phyloP scores from a whole-genome alignment of 441 rosid species.

The Kokia cookei region DNA sequence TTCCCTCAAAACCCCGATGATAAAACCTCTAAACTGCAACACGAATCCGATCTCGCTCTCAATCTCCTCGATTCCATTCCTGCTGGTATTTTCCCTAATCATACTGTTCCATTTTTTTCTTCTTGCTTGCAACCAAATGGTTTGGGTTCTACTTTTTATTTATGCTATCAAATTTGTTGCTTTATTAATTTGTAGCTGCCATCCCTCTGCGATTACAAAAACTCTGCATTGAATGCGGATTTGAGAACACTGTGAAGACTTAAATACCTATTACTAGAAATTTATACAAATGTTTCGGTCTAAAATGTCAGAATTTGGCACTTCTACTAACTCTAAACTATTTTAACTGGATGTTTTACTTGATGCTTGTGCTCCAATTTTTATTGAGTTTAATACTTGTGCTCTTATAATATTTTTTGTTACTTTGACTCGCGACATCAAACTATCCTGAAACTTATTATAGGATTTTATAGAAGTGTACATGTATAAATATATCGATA shows the following conservation, averaged over 20 bases:
- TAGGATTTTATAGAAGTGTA: no score
- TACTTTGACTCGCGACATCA: no score
- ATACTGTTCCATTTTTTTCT: not conserved
- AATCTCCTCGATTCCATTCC: constrained; percentile 57
- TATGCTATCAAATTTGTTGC: not conserved
- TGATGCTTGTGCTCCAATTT: not conserved
- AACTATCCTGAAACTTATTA: no score
- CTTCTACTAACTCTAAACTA: not conserved
- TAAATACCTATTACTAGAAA: not conserved
- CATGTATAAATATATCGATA: no score
- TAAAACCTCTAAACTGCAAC: constrained; percentile 38
- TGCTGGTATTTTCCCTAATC: constrained; percentile 28
- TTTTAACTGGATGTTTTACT: not conserved
- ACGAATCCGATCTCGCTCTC: constrained; percentile 50
- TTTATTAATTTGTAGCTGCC: not conserved
- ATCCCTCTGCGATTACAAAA: not conserved
- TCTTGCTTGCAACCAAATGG: not conserved
- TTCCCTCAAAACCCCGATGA: constrained; percentile 49
- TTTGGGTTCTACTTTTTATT: not conserved
- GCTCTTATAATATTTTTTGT: not conserved
- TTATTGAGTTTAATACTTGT: not conserved
- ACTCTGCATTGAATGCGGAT: not conserved
- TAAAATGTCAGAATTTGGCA: not conserved
- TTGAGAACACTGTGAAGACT: not conserved
- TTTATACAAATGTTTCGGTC: not conserved